phyloP scores from a whole-genome alignment of 73 alveolate species.

The Durusdinium trenchii region DNA sequence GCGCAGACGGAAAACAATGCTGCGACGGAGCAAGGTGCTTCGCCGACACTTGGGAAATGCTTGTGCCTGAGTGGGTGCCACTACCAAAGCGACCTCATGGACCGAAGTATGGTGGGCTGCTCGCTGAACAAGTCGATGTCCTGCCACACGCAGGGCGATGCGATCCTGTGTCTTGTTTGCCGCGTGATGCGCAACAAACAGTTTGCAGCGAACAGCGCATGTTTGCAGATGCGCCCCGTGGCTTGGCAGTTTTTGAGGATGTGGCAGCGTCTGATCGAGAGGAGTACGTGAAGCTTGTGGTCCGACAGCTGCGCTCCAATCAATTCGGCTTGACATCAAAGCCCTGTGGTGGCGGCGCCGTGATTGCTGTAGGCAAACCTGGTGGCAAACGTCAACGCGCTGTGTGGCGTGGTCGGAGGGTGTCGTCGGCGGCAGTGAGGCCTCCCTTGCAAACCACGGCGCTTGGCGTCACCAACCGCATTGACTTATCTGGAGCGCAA shows the following conservation, averaged over 20 bases:
- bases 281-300: slow-evolving; percentile 16
- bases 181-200: neutral
- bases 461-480: slow-evolving; percentile 26
- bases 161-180: neutral
- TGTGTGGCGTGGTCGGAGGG: slow-evolving; percentile 24
- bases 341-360: neutral
- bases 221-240: neutral
- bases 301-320: slow-evolving; percentile 12
- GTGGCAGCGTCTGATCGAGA: neutral
- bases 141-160: neutral
- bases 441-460: slow-evolving; percentile 17
- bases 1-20: too few relatives aligned
- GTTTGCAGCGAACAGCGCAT: neutral
- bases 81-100: neutral
- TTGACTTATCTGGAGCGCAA: neutral
- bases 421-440: neutral
- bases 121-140: slow-evolving; percentile 7
- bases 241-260: neutral
- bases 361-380: slow-evolving; percentile 24
- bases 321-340: neutral
- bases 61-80: slow-evolving; percentile 21
- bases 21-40: neutral
- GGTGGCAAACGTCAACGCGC: slow-evolving; percentile 38
- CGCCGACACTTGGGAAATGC: neutral
- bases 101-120: neutral